Evolutionary conservation across 148 eudicot species (phyloP).

Genomic region (Rhododendron mucronatum): DNA sequence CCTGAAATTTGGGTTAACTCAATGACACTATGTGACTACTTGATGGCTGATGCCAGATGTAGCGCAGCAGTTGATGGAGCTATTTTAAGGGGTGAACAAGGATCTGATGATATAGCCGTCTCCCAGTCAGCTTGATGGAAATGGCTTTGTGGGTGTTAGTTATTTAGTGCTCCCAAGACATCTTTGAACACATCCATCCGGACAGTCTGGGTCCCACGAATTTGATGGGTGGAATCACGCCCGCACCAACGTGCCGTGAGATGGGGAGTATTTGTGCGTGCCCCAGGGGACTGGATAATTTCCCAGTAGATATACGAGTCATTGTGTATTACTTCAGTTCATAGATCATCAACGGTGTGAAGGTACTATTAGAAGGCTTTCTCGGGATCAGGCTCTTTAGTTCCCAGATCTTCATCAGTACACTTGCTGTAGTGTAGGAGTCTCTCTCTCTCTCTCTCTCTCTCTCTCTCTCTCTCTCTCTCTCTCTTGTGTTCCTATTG

Average conservation of each 20-base stretch:
- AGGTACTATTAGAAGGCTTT: background rate
- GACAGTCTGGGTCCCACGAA: background rate
- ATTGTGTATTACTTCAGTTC: background rate
- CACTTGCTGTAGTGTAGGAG: background rate
- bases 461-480: background rate
- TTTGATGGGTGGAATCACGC: background rate
- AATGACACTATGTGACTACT: background rate
- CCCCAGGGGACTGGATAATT: background rate
- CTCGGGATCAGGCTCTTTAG: background rate
- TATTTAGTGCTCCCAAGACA: background rate
- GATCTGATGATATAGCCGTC: background rate
- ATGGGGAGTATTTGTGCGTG: background rate
- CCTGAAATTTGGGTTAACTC: background rate
- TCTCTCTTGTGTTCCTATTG: background rate
- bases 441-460: background rate
- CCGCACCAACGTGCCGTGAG: background rate
- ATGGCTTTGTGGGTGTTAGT: background rate
- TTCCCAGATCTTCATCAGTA: background rate
- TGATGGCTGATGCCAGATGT: constrained; percentile 59
- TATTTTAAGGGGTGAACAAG: constrained; percentile 29
- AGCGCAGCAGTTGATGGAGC: constrained; percentile 68
- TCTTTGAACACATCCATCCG: background rate
- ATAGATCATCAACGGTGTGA: background rate
- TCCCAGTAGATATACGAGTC: background rate
- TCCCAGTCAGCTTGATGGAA: background rate